Percentiles rank a stretch among this genome's conserved stretches.
Evolutionary conservation across 2,329 filamentous ascomycete species (phyloP).

Genomic region (Sporothrix protearum): DNA sequence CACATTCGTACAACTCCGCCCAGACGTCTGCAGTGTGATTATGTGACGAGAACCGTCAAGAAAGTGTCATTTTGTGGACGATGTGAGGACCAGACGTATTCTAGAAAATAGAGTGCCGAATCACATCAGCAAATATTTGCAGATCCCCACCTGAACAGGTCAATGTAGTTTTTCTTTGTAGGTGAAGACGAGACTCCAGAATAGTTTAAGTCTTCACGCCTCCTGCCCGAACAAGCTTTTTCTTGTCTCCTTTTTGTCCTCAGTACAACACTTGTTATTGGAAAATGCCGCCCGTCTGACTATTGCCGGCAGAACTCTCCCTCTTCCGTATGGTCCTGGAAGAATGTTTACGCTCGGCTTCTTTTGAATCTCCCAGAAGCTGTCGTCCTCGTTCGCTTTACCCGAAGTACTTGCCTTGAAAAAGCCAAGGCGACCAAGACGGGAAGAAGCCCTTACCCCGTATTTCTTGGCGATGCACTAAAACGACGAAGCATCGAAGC

Average conservation of each 20-base stretch:
- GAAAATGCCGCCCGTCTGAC: not conserved
- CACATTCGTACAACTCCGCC: not conserved
- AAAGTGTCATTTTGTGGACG: not conserved
- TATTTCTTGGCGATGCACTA: constrained; percentile 8
- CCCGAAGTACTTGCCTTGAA: not conserved
- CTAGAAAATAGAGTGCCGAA: not conserved
- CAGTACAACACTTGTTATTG: not conserved
- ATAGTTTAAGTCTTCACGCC: not conserved
- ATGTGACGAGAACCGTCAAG: not conserved
- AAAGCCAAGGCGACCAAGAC: not conserved
- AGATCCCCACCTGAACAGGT: not conserved
- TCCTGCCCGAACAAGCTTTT: not conserved
- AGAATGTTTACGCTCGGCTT: no score
- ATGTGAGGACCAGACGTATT: not conserved
- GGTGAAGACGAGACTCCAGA: no score
- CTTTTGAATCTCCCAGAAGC: not conserved
- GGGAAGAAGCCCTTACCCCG: not conserved
- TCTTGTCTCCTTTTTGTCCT: not conserved
- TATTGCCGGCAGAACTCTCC: not conserved
- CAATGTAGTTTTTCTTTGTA: no score
- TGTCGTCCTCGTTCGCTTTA: constrained; percentile 11
- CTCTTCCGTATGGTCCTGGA: no score
- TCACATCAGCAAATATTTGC: not conserved
- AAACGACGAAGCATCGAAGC: no score
- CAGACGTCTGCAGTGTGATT: not conserved